Conservation (phyloP, 2,329 filamentous ascomycete species). For the Madurella mycetomatis region DNA sequence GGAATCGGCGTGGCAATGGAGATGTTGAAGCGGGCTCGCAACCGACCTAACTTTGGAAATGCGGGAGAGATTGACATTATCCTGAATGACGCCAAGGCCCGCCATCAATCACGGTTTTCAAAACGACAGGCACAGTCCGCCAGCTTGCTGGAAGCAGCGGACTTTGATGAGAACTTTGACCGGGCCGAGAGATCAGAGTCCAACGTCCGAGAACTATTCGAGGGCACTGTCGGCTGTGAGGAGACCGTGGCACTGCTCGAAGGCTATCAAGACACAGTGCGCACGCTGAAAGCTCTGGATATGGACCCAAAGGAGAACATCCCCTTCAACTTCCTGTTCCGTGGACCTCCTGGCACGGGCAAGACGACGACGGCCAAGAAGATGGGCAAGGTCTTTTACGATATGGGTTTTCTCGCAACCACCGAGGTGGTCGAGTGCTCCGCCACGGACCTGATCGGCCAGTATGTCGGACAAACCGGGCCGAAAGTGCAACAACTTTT, state of each 20-base stretch:
- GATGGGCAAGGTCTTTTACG: conserved; percentile 71
- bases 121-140: conserved; percentile 22
- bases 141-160: conserved; percentile 33
- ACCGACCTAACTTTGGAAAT: conserved; percentile 66
- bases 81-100: conserved; percentile 51
- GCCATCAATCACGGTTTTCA: conserved; percentile 30
- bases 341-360: conserved; percentile 64
- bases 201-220: conserved; percentile 52
- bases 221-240: conserved; percentile 56
- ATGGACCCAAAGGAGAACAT: conserved; percentile 55
- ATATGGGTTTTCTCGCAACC: conserved; percentile 62
- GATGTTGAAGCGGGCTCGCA: conserved; percentile 56
- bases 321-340: conserved; percentile 66
- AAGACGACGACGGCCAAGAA: conserved; percentile 70
- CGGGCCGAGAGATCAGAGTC: conserved; percentile 44
- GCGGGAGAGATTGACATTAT: conserved; percentile 71
- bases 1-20: conserved; percentile 54
- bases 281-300: conserved; percentile 45
- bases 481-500: conserved; percentile 59
- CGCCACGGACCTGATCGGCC: conserved; percentile 62
- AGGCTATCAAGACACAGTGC: conserved; percentile 49
- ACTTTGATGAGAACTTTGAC: conserved; percentile 59
- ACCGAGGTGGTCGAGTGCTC: conserved; percentile 62
- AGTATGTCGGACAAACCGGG: conserved; percentile 66
- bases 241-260: conserved; percentile 49